Evolutionary conservation across 805 yeast genomes (phyloP), one percentile per base, ranked within the genome.

Genomic region (Saccharomycopsis babjevae): DNA sequence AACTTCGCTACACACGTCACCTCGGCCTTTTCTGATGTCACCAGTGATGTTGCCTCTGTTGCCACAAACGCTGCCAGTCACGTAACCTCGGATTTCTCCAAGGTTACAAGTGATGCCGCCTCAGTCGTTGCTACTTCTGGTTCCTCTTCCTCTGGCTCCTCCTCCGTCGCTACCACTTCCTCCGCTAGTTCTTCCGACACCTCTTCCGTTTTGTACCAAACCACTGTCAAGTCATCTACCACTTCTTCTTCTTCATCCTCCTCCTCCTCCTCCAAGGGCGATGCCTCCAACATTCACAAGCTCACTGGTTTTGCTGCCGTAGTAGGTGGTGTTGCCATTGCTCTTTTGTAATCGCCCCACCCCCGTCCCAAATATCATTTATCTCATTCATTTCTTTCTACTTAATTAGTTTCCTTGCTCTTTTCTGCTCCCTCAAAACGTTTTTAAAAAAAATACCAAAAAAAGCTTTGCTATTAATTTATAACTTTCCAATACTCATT

Each of bases 1-100:
- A 22, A n/a, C n/a, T 54, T 20, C 20, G 57, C 56, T 28, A 28
- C 56, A 22, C 52, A 38, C 28, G 59, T 32, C n/a, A 59, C 62
- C 16, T 56, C 60, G 22, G 62, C 16, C 38, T 57, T 18, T 22
- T 59, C 36, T 36, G 50, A 54, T 20, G 61, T 50, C 22, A 58
- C 50, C 22, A 55, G 56, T 28, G 50, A 28, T 20, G 62, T 50
- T 40, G 50, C 54, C 18, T 50, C 59, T 18, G 46, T 32, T 28
- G 32, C 59, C 16, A 40, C 59, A 13, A 28, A n/a, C 16, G 28
- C 32, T 11, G 50, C 57, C 16, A 38, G 34, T 18, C 20, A 28
- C 8, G 32, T n/a, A 18, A 36, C 56, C 36, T 34, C 56, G 3
- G 43, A 28, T 8, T 57, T 52, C 32, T 43, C 43, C 1, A 15